Base-by-base conservation (phyloP, 371 early-diverging fungal genomes). In the Entomophthora muscae region DNA sequence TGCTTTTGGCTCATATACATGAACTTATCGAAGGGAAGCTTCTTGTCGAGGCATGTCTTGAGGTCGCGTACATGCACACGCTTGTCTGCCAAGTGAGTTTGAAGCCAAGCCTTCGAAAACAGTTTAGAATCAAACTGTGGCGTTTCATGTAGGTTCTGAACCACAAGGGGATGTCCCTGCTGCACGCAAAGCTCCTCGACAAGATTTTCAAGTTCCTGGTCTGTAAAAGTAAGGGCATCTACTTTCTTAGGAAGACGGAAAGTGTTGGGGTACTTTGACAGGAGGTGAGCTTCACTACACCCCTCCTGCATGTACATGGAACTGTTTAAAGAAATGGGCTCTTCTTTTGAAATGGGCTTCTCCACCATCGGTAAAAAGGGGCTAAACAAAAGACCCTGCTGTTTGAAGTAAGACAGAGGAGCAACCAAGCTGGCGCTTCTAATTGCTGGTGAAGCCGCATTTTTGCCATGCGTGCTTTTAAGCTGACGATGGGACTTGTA, bases 141-240 rank as follows among this genome's bases (percentile, higher is more conserved):
- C 12, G 65, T 62, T 13, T 65, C 64, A 54, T 81, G 66, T 56
- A 74, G 68, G 32, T 73, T 71, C 26, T 73, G 71, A 26, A 81
- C 63, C 21, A 81, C 76, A 2, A 79, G 33, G 0, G 82, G 82
- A 1, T 67, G 64, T 24, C 77, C 78, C 26, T 29, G 59, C 26
- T 10, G 3, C 7, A 58, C 59, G 21, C 21, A 23, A 7, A 28
- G 5, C 21, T 58, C 23, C 7, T 58, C 23, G 26, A 27, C 3
- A 21, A 21, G 28, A 32, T 17, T 30, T 27, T 12, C 59, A 42
- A 42, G 42, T 17, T 42, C 42, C 42, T 42, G 10, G 42, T 42
- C 10, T 5, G 10, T 42, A 42, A 10, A 42, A 42, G 42, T 17
- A 17, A 42, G 42, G 10, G 42, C 42, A 42, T 42, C 42, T 17